Conservation (phyloP, 371 early-diverging fungal species). For the Circinella umbellata region DNA sequence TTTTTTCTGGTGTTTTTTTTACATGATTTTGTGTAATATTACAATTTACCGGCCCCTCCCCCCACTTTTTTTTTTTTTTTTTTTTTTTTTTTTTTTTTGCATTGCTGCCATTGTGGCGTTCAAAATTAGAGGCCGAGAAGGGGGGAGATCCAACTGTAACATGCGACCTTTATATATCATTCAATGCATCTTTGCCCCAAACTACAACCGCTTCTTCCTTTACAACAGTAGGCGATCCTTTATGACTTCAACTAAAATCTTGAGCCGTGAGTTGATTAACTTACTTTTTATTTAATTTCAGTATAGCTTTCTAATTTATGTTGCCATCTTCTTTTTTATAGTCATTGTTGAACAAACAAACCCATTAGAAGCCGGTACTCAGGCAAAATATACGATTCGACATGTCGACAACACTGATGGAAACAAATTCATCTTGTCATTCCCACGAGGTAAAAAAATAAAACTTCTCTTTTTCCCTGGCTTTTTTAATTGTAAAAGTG, state of each 20-base stretch:
- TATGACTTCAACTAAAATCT: conserved; percentile 4
- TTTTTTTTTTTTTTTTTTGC: no score
- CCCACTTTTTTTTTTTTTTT: no score
- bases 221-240: neutral
- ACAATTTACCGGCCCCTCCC: no score
- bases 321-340: neutral
- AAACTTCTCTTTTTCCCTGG: no score
- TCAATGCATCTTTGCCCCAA: neutral
- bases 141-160: neutral
- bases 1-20: no score
- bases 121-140: no score
- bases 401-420: conserved; percentile 17
- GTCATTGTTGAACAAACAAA: conserved; percentile 44
- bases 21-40: no score
- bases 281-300: no score
- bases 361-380: conserved; percentile 10
- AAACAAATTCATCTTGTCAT: conserved; percentile 40
- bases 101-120: no score
- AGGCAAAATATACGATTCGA: conserved; percentile 22
- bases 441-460: conserved; percentile 42
- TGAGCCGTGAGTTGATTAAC: neutral
- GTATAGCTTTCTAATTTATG: no score
- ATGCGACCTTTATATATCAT: neutral
- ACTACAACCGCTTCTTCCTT: neutral
- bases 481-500: no score